phyloP scores from a whole-genome alignment of 2,329 filamentous ascomycete genomes.

The Sphaceloma murrayae region DNA sequence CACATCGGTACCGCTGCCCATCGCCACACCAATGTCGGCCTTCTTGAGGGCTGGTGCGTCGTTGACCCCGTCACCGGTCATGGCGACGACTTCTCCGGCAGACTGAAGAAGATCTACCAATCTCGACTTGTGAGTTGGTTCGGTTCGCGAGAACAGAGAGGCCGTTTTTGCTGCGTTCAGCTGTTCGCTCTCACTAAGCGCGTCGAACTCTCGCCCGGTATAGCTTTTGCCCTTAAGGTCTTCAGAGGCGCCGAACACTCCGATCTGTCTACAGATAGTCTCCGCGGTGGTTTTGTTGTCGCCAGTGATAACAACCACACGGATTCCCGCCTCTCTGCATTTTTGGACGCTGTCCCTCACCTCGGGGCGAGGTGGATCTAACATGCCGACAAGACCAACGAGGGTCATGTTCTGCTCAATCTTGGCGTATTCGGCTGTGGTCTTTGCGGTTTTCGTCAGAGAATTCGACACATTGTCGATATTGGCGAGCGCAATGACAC shows the following conservation, averaged over 20 bases:
- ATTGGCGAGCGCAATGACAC: slow-evolving; percentile 86
- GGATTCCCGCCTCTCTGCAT: slow-evolving; percentile 87
- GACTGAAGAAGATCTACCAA: slow-evolving; percentile 93
- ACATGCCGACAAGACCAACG: slow-evolving; percentile 87
- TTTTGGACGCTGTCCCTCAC: slow-evolving; percentile 76
- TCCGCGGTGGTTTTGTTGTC: slow-evolving; percentile 97
- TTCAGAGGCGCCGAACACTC: slow-evolving; percentile 74
- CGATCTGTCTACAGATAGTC: slow-evolving; percentile 94
- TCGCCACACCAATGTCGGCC: slow-evolving; percentile 95
- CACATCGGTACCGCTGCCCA: slow-evolving; percentile 96
- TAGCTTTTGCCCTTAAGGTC: slow-evolving; percentile 85
- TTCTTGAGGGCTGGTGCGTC: slow-evolving; percentile 97
- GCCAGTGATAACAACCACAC: slow-evolving; percentile 94
- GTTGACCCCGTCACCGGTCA: slow-evolving; percentile 98
- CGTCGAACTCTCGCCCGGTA: slow-evolving; percentile 91
- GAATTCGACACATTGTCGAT: slow-evolving; percentile 64
- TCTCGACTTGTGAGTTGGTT: slow-evolving; percentile 94
- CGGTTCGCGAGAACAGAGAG: slow-evolving; percentile 89
- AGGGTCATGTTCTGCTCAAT: slow-evolving; percentile 93
- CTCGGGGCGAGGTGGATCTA: slow-evolving; percentile 90
- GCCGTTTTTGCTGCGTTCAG: slow-evolving; percentile 74
- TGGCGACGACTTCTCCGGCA: slow-evolving; percentile 87
- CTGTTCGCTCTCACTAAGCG: slow-evolving; percentile 67
- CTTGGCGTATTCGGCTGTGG: slow-evolving; percentile 71
- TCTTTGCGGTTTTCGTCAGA: slow-evolving; percentile 62